Evolutionary conservation across 2,329 filamentous ascomycete species (phyloP).

Genomic region (Pseudogymnoascus sp.): DNA sequence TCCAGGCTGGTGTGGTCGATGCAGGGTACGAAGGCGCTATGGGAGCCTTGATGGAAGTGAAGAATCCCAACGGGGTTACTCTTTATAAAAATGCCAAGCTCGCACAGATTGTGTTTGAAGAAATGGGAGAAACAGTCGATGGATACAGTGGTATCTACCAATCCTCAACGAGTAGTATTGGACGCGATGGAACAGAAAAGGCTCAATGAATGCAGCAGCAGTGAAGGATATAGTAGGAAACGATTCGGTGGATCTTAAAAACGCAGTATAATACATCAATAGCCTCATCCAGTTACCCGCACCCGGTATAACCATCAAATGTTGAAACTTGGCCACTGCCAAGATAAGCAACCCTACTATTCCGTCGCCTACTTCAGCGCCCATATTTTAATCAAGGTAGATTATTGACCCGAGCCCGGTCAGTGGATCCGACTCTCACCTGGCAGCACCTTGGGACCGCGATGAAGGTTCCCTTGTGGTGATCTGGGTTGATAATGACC

Average conservation of each 20-base stretch:
- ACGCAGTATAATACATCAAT: neutral
- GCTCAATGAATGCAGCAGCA: neutral
- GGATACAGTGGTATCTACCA: conserved; percentile 25
- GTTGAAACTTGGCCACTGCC: neutral
- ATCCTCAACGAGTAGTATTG: neutral
- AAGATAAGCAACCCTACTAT: neutral
- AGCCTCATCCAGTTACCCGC: neutral
- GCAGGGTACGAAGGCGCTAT: conserved; percentile 35
- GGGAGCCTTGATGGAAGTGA: conserved; percentile 19
- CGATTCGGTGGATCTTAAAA: neutral
- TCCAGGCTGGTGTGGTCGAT: conserved; percentile 35
- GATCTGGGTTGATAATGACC: neutral
- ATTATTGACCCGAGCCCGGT: neutral
- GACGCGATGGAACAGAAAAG: neutral
- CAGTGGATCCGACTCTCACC: neutral
- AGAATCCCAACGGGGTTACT: conserved; percentile 30
- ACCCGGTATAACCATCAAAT: neutral
- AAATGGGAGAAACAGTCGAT: conserved; percentile 30
- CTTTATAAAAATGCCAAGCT: conserved; percentile 30
- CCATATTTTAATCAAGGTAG: neutral
- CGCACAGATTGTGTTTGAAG: conserved; percentile 34
- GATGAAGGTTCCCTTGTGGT: neutral
- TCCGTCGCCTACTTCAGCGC: neutral
- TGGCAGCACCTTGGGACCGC: neutral
- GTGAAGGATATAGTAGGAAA: neutral